Evolutionary conservation across 2,329 filamentous ascomycete species (phyloP), one percentile per base, ranked within the genome.

Genomic region (Tolypocladium album): DNA sequence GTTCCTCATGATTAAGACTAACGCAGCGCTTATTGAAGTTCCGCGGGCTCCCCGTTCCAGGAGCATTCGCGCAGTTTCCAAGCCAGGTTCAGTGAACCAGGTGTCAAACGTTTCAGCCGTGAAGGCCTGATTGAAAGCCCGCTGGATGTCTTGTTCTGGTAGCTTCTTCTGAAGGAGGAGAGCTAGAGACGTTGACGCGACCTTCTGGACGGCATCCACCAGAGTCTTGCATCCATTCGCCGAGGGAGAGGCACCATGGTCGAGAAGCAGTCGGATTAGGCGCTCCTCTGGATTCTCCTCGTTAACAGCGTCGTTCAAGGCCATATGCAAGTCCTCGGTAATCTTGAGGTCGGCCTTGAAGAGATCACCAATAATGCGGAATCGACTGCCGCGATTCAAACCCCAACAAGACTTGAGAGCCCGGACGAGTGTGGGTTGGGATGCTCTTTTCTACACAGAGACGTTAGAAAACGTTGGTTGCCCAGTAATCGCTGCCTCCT

Each of bases 331-430:
- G 20, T 82, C 78, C n/a, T 79, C 78, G 0, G 74, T 75, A 0
- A 74, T 71, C 0, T 75, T 69, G 56, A 83, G 71, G 0, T 80
- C 81, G 1, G 80, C 82, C 27, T 76, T 74, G 60, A 85, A 78
- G 4, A 85, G 71, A 73, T 79, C 79, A 17, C 74, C 67, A 36
- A 82, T 71, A 17, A 84, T 72, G 8, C 74, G 74, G 60, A 78
- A 78, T 27, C 82, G 74, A 9, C 73, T 77, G 22, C 80, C 79
- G 27, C 73, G 73, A 55, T 73, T 76, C 13, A 85, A 70, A 50
- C 76, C 78, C 78, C 80, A 82, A 61, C 76, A 79, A 0, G 81
- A 78, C 64, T 83, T 79, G n/a, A 85, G 71, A 0, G 81, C 78
- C 11, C 76, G 73, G 3, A 76, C 72, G 57, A 85, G 68, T 0